These are phyloP conservation scores for Cetraspora pellucida DNA, from an alignment of 192 early-diverging fungal species.

Conservation along the genomic window DNA sequence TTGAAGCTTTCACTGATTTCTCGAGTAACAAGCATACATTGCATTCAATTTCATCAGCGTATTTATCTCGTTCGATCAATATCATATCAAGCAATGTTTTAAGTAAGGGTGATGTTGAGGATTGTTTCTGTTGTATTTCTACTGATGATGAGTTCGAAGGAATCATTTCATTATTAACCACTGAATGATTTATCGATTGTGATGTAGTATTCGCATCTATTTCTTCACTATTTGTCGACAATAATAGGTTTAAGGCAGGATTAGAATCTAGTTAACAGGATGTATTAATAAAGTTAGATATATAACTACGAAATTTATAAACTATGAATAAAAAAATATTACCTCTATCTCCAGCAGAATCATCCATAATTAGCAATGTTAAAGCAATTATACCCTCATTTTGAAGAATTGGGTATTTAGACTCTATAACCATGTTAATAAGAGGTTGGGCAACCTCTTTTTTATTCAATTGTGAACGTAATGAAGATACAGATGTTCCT, in stretches of 20 bases:
- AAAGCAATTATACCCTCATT: constrained; percentile 61
- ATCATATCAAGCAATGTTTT: constrained; percentile 45
- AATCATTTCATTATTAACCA: not conserved
- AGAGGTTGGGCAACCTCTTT: constrained; percentile 43
- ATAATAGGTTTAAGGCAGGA: no score
- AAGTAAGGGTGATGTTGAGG: constrained; percentile 39
- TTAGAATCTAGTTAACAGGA: not conserved
- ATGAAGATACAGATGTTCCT: constrained; percentile 30
- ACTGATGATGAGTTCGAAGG: constrained; percentile 19
- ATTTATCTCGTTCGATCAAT: constrained; percentile 41
- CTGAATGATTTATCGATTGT: not conserved
- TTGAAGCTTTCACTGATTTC: constrained; percentile 40
- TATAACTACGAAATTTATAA: not conserved
- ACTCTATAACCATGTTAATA: constrained; percentile 49
- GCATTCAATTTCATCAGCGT: constrained; percentile 52
- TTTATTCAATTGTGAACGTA: constrained; percentile 47
- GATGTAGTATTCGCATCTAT: no score
- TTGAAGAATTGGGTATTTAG: constrained; percentile 57
- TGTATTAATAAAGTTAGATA: constrained; percentile 23
- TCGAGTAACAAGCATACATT: constrained; percentile 55
- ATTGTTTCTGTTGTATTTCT: constrained; percentile 19
- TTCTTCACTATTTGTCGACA: no score
- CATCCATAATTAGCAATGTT: constrained; percentile 48
- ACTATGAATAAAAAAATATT: not conserved
- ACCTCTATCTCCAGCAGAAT: constrained; percentile 17